Base-by-base conservation (phyloP, 2,329 filamentous ascomycete species). In the Pseudogymnoascus sp. region DNA sequence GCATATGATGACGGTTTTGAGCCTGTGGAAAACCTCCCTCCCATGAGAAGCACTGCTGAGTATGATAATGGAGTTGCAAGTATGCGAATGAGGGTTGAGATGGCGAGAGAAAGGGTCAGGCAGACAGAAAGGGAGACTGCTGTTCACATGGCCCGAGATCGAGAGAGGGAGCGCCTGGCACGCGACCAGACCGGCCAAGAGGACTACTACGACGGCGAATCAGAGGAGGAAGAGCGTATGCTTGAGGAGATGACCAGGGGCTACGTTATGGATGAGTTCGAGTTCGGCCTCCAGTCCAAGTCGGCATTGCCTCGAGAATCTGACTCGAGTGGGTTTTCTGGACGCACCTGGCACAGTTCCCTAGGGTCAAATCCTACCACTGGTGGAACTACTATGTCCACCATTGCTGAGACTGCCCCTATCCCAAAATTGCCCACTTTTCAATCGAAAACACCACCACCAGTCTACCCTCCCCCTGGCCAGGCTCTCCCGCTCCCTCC, bases 1-100 rank as follows among this genome's bases (percentile, higher is more conserved):
- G 95, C 93, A 4, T 99, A 97, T 74, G 89, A 96, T 73, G 92
- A 97, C 66, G 90, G 90, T 0, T 90, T 91, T 66, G 92, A 96
- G 72, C 89, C 89, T 3, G 85, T 84, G 73, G 80, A 81, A 16
- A 43, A 43, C 34, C 49, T 56, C 16, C 49, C 59, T 14, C 59
- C 40, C 28, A 56, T 56, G 49, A 56, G 49, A 21, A 56, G 49
- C 49, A 36, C 49, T 12, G 49, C 49, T 14, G 59, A 60, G 18
- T 60, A 60, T 23, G 59, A 60, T 23, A 60, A 60, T 31, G 75
- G 80, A 21, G 78, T 83, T 7, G 79, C 78, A 0, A 84, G 83
- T 66, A 83, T 85, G 2, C 77, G 87, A 68, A 81, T 84, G 42
- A 88, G 85, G 68, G 86, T 92, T 3, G 88, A 93, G 73, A 71